Percentiles rank a stretch among this genome's conserved stretches.
These are phyloP conservation scores for Lactarius hatsudake DNA, from an alignment of 768 basidiomycete species.

Conservation along the genomic window DNA sequence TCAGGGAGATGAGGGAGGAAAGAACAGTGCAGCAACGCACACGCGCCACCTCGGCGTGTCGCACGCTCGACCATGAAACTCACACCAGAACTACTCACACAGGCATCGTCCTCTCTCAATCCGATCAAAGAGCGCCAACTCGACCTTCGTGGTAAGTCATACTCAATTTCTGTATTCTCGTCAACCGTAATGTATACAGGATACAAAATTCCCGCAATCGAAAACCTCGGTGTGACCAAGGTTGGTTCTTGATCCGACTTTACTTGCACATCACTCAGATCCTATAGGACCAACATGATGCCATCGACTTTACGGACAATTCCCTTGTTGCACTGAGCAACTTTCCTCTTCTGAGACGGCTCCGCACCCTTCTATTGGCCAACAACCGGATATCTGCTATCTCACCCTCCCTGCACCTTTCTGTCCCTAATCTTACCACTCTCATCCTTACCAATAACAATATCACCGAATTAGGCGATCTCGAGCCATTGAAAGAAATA, in stretches of 20 bases:
- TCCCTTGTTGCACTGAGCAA: conserved; percentile 79
- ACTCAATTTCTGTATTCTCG: conserved; percentile 9
- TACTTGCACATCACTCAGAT: conserved; percentile 2
- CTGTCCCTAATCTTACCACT: conserved; percentile 78
- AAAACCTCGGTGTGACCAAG: conserved; percentile 93
- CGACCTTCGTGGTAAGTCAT: conserved; percentile 74
- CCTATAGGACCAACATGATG: conserved; percentile 84
- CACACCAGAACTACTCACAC: conserved; percentile 89
- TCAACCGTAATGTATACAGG: conserved; percentile 45
- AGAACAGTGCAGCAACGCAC: background rate
- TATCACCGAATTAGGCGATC: conserved; percentile 75
- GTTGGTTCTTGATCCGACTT: conserved; percentile 41
- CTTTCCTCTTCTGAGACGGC: conserved; percentile 80
- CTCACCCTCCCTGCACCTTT: conserved; percentile 77
- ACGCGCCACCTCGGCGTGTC: conserved; percentile 5
- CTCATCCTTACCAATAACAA: conserved; percentile 85
- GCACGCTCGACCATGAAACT: conserved; percentile 63
- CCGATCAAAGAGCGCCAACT: conserved; percentile 87
- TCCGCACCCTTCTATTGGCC: conserved; percentile 79
- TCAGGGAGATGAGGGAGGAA: background rate
- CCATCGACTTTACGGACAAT: conserved; percentile 93
- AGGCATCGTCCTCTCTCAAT: conserved; percentile 74
- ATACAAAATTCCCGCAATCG: conserved; percentile 91
- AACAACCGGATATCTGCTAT: conserved; percentile 88
- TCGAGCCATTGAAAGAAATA: conserved; percentile 78